Evolutionary conservation across 805 yeast genomes (phyloP).

Genomic region (Priceomyces carsonii): DNA sequence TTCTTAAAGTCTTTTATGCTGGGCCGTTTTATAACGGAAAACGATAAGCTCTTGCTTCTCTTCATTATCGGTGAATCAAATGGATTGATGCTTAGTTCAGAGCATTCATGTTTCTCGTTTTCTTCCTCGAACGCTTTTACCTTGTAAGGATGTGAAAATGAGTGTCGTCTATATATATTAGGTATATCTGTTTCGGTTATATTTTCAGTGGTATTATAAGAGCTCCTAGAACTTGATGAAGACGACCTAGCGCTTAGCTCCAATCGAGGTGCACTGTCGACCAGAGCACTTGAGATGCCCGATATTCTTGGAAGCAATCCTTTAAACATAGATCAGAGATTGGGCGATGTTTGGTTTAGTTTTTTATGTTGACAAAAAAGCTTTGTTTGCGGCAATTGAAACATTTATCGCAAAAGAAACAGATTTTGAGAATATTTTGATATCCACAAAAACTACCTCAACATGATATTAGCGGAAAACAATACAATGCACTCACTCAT

Average conservation of each 20-base stretch:
- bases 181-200: conserved; percentile 1
- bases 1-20: conserved; percentile 11
- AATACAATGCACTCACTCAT: too few relatives aligned
- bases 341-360: too few relatives aligned
- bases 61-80: conserved; percentile 16
- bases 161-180: conserved; percentile 12
- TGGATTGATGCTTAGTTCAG: conserved; percentile 22
- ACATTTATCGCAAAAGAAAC: too few relatives aligned
- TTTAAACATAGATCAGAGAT: conserved; percentile 6
- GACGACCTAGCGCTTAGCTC: conserved; percentile 3
- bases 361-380: too few relatives aligned
- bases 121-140: conserved; percentile 8
- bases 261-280: background rate
- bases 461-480: too few relatives aligned
- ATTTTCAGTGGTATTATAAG: background rate
- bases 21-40: conserved; percentile 10
- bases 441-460: too few relatives aligned
- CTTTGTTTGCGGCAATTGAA: too few relatives aligned
- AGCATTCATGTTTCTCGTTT: conserved; percentile 9
- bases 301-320: conserved; percentile 1
- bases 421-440: too few relatives aligned
- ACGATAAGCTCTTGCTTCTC: conserved; percentile 17
- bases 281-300: background rate
- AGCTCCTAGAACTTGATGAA: conserved; percentile 1
- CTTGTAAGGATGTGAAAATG: conserved; percentile 10